These are phyloP conservation scores for Cucurbita pepo DNA, from an alignment of 306 rosid genomes.

Conservation along the genomic window DNA sequence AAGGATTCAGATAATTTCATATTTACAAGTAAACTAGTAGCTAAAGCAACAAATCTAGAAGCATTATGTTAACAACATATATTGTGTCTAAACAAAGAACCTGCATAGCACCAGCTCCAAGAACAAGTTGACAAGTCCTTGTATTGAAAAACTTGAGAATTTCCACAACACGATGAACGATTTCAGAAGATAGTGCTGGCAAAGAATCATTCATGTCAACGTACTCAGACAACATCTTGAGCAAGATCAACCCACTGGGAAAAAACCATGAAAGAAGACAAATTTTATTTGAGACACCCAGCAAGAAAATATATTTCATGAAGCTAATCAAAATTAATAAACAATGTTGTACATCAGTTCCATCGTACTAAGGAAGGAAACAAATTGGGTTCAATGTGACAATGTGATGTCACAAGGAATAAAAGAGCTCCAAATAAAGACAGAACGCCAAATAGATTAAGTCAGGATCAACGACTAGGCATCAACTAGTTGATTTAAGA, in stretches of 20 bases:
- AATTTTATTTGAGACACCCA: neutral
- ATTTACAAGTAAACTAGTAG: neutral
- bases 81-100: conserved; percentile 22
- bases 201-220: conserved; percentile 74
- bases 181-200: conserved; percentile 75
- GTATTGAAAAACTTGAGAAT: conserved; percentile 92
- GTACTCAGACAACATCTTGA: conserved; percentile 94
- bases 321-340: neutral
- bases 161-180: conserved; percentile 92
- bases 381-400: neutral
- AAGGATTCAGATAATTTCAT: neutral
- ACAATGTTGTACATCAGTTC: neutral
- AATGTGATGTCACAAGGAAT: neutral
- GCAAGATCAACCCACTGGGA: conserved; percentile 83
- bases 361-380: neutral
- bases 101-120: conserved; percentile 99
- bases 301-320: neutral
- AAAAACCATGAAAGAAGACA: conserved; percentile 13
- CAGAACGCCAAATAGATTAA: neutral
- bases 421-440: neutral
- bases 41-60: neutral
- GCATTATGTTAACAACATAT: neutral
- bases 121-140: conserved; percentile 96
- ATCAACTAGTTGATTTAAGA: neutral
- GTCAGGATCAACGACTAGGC: neutral